Conservation (phyloP, 495 filamentous ascomycete genomes). For the Clavariopsis aquatica region DNA sequence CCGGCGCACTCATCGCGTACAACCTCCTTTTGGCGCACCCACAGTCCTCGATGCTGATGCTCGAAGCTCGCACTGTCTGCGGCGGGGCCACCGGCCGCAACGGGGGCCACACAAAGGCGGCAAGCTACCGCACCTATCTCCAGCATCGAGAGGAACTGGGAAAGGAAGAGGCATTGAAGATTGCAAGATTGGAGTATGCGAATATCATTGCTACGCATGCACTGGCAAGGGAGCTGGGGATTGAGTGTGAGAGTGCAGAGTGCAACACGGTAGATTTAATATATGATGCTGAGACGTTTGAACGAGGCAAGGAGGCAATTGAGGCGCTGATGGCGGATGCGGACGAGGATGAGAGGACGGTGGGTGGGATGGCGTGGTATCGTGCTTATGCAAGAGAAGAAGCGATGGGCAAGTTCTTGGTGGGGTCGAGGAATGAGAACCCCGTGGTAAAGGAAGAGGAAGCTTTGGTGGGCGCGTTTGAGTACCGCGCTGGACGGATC, state of each 20-base stretch:
- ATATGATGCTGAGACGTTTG: conserved; percentile 54
- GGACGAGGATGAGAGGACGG: conserved; percentile 47
- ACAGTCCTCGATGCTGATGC: conserved; percentile 50
- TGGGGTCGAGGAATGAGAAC: conserved; percentile 21
- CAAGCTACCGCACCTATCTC: conserved; percentile 59
- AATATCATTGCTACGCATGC: conserved; percentile 58
- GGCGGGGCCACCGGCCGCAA: conserved; percentile 64
- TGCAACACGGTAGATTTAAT: conserved; percentile 62
- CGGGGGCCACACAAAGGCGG: conserved; percentile 66
- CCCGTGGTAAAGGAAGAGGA: conserved; percentile 12
- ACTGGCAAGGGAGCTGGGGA: conserved; percentile 54
- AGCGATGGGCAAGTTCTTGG: conserved; percentile 50
- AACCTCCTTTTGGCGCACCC: conserved; percentile 49
- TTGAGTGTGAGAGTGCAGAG: conserved; percentile 53
- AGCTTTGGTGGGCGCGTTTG: conserved; percentile 52
- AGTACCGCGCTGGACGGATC: conserved; percentile 63
- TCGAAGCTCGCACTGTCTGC: conserved; percentile 60
- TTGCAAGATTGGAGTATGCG: conserved; percentile 58
- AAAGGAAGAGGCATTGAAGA: conserved; percentile 52
- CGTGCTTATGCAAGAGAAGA: conserved; percentile 50
- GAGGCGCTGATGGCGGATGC: conserved; percentile 48
- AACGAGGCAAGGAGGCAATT: conserved; percentile 47
- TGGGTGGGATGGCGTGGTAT: conserved; percentile 52
- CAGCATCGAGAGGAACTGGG: conserved; percentile 48
- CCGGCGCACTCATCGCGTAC: conserved; percentile 62